phyloP scores from a whole-genome alignment of 2,329 filamentous ascomycete genomes.

The Zymoseptoria brevis region DNA sequence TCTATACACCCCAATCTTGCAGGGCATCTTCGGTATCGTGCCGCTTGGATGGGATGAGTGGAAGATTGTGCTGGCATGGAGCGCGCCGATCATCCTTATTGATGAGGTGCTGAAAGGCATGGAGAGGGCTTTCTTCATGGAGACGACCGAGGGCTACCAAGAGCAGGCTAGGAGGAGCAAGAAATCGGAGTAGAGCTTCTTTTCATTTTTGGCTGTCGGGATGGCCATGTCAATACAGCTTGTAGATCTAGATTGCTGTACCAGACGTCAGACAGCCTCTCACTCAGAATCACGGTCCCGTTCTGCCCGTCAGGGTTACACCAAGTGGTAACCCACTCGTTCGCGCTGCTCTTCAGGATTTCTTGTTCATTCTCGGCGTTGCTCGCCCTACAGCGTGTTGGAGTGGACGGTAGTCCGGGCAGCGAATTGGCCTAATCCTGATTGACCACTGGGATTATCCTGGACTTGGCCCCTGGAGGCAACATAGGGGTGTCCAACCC shows the following conservation, averaged over 20 bases:
- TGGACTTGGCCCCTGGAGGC: too few relatives aligned
- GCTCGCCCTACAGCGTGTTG: too few relatives aligned
- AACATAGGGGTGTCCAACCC: too few relatives aligned
- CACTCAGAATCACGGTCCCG: too few relatives aligned
- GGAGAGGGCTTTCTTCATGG: slow-evolving; percentile 46
- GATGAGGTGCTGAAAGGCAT: slow-evolving; percentile 76
- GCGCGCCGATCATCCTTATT: slow-evolving; percentile 86
- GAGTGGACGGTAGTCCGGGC: too few relatives aligned
- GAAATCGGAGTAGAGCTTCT: slow-evolving; percentile 16
- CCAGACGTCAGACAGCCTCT: too few relatives aligned
- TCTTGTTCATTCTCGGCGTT: too few relatives aligned
- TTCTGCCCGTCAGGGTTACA: too few relatives aligned
- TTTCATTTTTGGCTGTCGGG: not conserved
- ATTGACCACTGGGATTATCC: too few relatives aligned
- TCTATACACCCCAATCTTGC: slow-evolving; percentile 83
- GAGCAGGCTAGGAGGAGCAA: slow-evolving; percentile 5
- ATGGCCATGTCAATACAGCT: not conserved
- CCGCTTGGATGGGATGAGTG: slow-evolving; percentile 81
- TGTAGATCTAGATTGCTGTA: not conserved
- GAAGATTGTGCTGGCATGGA: slow-evolving; percentile 83
- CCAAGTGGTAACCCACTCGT: too few relatives aligned
- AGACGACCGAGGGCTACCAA: slow-evolving; percentile 15
- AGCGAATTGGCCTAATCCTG: too few relatives aligned
- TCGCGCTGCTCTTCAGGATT: too few relatives aligned
- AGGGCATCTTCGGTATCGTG: slow-evolving; percentile 81